Evolutionary conservation across 2,329 filamentous ascomycete species (phyloP), one percentile per base, ranked within the genome.

Genomic region (Pseudocercospora pini-densiflorae): DNA sequence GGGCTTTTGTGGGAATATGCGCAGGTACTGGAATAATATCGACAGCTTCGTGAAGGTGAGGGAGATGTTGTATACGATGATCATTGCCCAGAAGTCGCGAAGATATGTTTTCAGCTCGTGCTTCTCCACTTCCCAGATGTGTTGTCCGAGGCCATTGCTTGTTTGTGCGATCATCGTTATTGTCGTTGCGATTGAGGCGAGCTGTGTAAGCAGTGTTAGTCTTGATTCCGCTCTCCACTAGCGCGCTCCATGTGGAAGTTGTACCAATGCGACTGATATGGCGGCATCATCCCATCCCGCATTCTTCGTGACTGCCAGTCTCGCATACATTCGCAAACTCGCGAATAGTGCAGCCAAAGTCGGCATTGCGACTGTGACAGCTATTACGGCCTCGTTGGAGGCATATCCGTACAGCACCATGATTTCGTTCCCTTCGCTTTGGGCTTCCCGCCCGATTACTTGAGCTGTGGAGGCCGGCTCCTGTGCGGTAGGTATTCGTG

Each of bases 21-120:
- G 80, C 27, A 81, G 78, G 65, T 84, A 84, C 65, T 84, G 82
- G 63, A 83, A 74, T 6, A 84, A 71, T 54, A 84, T 83, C 0
- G 81, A 82, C 5, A 79, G 74, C 72, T 84, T 83, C 47, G 79
- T 80, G 67, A 76, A 77, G 31, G 71, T 74, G 31, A 80, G 69
- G 9, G 75, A 76, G 27, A 77, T 64, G 62, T 80, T 79, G 70
- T 80, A 80, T 16, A 79, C 77, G 36, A 67, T 67, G 36, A 67
- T 64, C 61, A 67, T 66, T 8, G 60, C 23, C 61, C 61, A 67
- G 29, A 57, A 67, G 47, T 51, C 57, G 49, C 61, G 45, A n/a
- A 67, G 51, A 33, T 64, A 63, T 27, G 51, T 27, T 31, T 40
- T 54, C 1, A 49, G 51, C 31, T 64, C 49, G 29, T 59, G 49